These are phyloP conservation scores for Metschnikowia aberdeeniae DNA, from an alignment of 805 yeast genomes.

Conservation along the genomic window DNA sequence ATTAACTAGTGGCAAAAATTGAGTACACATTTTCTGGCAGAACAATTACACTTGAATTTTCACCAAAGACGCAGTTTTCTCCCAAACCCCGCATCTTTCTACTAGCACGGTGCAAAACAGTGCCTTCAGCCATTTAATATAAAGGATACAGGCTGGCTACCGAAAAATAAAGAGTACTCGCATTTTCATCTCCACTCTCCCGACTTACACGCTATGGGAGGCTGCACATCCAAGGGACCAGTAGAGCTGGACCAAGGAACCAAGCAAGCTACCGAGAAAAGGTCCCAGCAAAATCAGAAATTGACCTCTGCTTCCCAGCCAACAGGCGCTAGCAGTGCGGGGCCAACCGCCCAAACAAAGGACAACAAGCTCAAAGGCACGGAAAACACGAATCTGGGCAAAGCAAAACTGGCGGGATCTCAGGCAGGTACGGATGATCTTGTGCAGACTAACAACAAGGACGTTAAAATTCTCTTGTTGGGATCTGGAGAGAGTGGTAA, in stretches of 20 bases:
- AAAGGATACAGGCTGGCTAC: slow-evolving; percentile 1
- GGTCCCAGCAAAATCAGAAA: slow-evolving; percentile 3
- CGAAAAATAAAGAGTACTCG: slow-evolving; percentile 3
- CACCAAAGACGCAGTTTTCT: too few species aligned
- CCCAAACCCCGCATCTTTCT: too few species aligned
- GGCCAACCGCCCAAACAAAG: neutral
- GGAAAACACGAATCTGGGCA: neutral
- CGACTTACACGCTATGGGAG: slow-evolving; percentile 5
- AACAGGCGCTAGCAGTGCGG: neutral
- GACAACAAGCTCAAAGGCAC: neutral
- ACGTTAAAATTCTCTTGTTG: slow-evolving; percentile 67
- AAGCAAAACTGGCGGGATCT: neutral
- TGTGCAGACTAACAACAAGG: slow-evolving; percentile 28
- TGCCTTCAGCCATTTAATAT: neutral
- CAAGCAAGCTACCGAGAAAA: neutral
- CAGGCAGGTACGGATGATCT: slow-evolving; percentile 6
- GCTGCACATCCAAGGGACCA: slow-evolving; percentile 6
- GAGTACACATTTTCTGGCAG: neutral
- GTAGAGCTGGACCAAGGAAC: slow-evolving; percentile 1
- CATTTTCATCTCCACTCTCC: slow-evolving; percentile 1
- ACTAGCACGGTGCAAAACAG: neutral
- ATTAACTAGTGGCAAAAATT: neutral
- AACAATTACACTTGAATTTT: neutral
- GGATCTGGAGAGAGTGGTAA: slow-evolving; percentile 91
- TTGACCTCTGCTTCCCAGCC: neutral